Conservation (phyloP, 2,329 filamentous ascomycete genomes). For the Aspergillus spinulosporus region DNA sequence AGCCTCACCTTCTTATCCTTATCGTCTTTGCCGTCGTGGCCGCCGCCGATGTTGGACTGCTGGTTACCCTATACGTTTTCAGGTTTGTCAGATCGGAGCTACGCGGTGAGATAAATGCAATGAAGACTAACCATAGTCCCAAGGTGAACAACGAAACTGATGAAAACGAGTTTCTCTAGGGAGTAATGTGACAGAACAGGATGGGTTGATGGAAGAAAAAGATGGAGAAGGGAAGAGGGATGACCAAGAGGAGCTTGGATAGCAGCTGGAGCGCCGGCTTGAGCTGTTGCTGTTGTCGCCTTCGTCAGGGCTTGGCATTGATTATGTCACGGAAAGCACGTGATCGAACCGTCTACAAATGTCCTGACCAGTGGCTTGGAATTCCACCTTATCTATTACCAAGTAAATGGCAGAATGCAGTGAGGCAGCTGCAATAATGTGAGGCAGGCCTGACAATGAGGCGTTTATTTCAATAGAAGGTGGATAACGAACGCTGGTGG, state of each 20-base stretch:
- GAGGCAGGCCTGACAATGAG: background rate
- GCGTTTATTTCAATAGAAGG: background rate
- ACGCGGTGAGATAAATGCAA: conserved; percentile 11
- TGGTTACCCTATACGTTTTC: conserved; percentile 47
- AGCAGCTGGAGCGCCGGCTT: conserved; percentile 19
- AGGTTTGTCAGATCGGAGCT: conserved; percentile 25
- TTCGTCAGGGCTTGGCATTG: conserved; percentile 20
- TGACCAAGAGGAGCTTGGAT: conserved; percentile 14
- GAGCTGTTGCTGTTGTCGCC: conserved; percentile 26
- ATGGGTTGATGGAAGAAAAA: background rate
- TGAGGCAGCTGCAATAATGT: background rate
- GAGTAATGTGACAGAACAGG: background rate
- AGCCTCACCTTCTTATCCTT: conserved; percentile 87
- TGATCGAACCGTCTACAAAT: conserved; percentile 6
- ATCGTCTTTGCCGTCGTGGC: conserved; percentile 74
- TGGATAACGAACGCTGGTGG: background rate
- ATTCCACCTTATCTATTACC: background rate
- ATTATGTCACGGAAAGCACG: conserved; percentile 8
- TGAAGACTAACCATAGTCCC: conserved; percentile 37
- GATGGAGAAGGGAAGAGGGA: conserved; percentile 21
- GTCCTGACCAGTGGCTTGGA: background rate
- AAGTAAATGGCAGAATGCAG: background rate
- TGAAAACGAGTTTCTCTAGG: background rate
- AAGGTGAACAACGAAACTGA: conserved; percentile 15
- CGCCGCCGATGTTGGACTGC: conserved; percentile 80